A percentile compares a stretch with the other conserved stretches of the same genome.
Conservation (phyloP, 768 basidiomycete genomes). For the Tricholoma furcatifolium region DNA sequence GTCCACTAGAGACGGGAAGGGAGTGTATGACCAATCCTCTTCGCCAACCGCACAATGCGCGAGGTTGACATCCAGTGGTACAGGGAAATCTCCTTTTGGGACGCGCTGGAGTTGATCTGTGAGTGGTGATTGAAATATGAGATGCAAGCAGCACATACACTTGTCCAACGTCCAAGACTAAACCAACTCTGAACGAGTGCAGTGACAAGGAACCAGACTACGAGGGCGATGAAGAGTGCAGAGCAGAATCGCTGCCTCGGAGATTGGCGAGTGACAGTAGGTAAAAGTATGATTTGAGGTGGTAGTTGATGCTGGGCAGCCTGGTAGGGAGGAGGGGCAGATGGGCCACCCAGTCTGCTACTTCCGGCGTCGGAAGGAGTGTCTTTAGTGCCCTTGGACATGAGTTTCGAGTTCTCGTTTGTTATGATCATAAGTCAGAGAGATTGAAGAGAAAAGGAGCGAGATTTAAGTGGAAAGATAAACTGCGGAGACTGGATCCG, state of each 20-base stretch:
- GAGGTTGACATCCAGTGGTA: slow-evolving; percentile 15
- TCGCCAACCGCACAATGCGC: slow-evolving; percentile 5
- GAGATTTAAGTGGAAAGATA: not conserved
- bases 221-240: slow-evolving; percentile 18
- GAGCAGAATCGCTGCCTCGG: slow-evolving; percentile 20
- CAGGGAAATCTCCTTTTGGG: slow-evolving; percentile 13
- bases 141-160: slow-evolving; percentile 2
- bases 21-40: slow-evolving; percentile 8
- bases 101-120: slow-evolving; percentile 4
- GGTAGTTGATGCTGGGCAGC: slow-evolving; percentile 5
- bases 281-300: slow-evolving; percentile 2
- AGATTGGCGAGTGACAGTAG: slow-evolving; percentile 8
- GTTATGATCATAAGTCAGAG: slow-evolving; percentile 12
- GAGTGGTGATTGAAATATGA: not conserved
- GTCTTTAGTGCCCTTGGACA: not conserved
- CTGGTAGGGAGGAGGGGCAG: slow-evolving; percentile 13
- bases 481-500: slow-evolving; percentile 4
- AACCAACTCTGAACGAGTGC: slow-evolving; percentile 17
- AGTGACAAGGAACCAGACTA: slow-evolving; percentile 21
- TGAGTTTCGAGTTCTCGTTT: slow-evolving; percentile 10
- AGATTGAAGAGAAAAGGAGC: not conserved
- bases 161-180: slow-evolving; percentile 7
- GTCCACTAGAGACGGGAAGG: not conserved
- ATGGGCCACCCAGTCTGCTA: not conserved
- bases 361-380: not conserved